phyloP scores from a whole-genome alignment of 208 protist genomes.

The Trichomonas gallinae region DNA sequence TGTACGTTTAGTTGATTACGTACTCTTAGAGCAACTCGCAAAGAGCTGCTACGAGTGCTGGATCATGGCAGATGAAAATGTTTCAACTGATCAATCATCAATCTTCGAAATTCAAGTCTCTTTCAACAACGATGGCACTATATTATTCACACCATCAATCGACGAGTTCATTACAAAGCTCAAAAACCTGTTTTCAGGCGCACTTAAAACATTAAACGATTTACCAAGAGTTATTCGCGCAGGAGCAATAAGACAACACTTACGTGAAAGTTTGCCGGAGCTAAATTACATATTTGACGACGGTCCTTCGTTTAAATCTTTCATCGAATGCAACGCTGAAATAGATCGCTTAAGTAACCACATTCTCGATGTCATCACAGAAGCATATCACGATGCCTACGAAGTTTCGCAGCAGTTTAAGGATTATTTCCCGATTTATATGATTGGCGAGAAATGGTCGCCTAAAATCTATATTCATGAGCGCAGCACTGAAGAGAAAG shows the following conservation, averaged over 20 bases:
- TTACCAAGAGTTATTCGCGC: neutral
- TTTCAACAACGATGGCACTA: neutral
- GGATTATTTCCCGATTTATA: neutral
- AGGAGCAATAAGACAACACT: neutral
- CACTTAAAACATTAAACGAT: neutral
- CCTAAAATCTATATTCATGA: neutral
- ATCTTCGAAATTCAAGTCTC: conserved; percentile 10
- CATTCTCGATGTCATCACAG: neutral
- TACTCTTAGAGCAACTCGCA: neutral
- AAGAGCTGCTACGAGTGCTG: neutral
- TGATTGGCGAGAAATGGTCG: neutral
- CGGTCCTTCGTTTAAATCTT: neutral
- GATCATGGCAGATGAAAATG: neutral
- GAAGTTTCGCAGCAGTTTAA: neutral
- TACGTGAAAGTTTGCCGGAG: neutral
- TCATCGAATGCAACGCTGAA: neutral
- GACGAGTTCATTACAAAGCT: neutral
- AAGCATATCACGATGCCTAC: neutral
- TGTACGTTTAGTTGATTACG: neutral
- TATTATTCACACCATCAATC: neutral
- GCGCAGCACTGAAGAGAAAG: neutral
- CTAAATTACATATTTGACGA: neutral
- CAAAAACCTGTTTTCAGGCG: neutral
- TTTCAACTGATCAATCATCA: neutral
- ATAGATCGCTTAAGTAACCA: neutral